A percentile compares a stretch with the other conserved stretches of the same genome.
Conservation (phyloP, 2,329 filamentous ascomycete genomes). For the Exserohilum turcica region DNA sequence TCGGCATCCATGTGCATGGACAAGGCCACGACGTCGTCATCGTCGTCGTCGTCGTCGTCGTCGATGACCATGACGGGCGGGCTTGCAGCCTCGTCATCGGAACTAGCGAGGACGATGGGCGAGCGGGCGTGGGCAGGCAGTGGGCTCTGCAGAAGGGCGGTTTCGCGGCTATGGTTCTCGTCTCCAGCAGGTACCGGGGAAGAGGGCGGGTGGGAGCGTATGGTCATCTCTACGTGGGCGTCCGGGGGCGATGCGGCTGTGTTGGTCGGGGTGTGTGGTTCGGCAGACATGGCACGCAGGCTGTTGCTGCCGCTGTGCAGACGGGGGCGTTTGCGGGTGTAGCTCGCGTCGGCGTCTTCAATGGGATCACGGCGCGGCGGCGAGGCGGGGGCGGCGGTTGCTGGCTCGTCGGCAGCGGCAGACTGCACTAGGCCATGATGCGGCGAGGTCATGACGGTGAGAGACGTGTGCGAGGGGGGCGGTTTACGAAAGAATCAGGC, state of each 20-base stretch:
- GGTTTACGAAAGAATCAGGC: constrained; percentile 26
- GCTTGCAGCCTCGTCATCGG: constrained; percentile 26
- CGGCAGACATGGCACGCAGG: constrained; percentile 39
- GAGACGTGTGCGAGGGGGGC: constrained; percentile 6
- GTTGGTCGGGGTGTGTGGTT: constrained; percentile 22
- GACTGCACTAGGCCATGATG: constrained; percentile 43
- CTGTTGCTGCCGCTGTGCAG: constrained; percentile 47
- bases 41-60: constrained; percentile 38
- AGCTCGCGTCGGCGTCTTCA: constrained; percentile 52
- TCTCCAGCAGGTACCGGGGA: constrained; percentile 29
- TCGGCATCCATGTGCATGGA: constrained; percentile 32
- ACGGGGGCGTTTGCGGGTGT: constrained; percentile 54
- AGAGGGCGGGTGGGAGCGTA: constrained; percentile 42
- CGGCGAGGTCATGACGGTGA: constrained; percentile 42
- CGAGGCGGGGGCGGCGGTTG: constrained; percentile 40
- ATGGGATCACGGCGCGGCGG: constrained; percentile 50
- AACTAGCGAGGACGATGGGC: constrained; percentile 22
- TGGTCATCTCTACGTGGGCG: constrained; percentile 48
- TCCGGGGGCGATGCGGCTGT: constrained; percentile 22
- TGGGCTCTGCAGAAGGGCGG: constrained; percentile 11
- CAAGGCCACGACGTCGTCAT: constrained; percentile 26
- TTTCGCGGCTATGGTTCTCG: constrained; percentile 17
- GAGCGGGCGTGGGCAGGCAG: constrained; percentile 14
- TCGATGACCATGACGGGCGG: constrained; percentile 49
- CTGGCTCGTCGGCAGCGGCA: constrained; percentile 38